Base-by-base conservation (phyloP, 768 basidiomycete genomes). In the Serpula lacrymans region DNA sequence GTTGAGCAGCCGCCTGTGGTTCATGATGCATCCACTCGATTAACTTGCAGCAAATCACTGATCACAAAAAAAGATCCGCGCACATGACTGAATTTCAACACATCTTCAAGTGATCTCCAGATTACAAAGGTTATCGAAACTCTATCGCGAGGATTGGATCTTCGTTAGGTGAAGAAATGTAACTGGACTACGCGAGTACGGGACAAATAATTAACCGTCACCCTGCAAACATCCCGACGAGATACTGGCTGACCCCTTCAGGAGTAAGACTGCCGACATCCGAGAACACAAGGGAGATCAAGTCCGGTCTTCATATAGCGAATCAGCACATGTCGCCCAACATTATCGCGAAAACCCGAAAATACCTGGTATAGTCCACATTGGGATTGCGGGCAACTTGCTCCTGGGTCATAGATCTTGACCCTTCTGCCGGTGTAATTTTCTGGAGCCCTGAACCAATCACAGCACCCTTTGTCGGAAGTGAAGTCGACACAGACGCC, bases 201-300 rank as follows among this genome's bases (percentile, higher is more conserved):
- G n/a, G n/a, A 7, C 7, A 20, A 31, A 32, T 39, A 33, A 32
- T 51, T 49, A 43, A 42, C 37, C 37, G 31, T 68, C 57, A 85
- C 51, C 81, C 87, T 48, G 87, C 84, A 68, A 90, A 95, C 83
- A 94, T 92, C 49, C 89, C 91, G 43, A 96, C 93, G 31, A 96
- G 75, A 60, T 94, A 94, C 61, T 93, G 91, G 64, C 89, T 93
- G 49, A 96, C 90, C 43, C 88, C 88, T 65, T 90, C 88, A 23
- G 93, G 91, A 16, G 90, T 92, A 47, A 94, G 71, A 52, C 89
- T 88, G 16, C 95, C 95, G 29, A 97, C 82, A 53, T 98, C 95
- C 42, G 88, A 91, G 58, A 97, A 88, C 26, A 98, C 90, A 26
- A 97, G 75, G 25, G 90, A 86, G 48, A 97, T 95, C 49, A 95